These are phyloP conservation scores for Choanephora cucurbitarum DNA, from an alignment of 371 early-diverging fungal species.

Conservation along the genomic window DNA sequence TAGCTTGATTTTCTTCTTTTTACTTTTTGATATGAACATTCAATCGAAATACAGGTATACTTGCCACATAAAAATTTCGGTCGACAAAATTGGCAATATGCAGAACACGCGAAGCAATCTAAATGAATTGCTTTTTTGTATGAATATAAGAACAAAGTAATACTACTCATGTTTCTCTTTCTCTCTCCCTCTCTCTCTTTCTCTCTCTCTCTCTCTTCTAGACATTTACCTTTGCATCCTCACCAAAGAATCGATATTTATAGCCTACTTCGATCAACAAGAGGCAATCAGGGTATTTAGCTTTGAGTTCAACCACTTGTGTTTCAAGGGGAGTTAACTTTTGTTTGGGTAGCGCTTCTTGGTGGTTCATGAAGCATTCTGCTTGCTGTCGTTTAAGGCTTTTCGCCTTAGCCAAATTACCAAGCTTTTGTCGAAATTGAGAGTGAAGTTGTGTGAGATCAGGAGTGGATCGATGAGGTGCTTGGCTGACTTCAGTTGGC, in stretches of 20 bases:
- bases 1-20: too few species aligned
- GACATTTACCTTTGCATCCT: slow-evolving; percentile 71
- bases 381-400: slow-evolving; percentile 18
- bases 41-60: slow-evolving; percentile 79
- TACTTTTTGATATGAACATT: slow-evolving; percentile 75
- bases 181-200: slow-evolving; percentile 12
- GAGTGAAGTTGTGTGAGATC: slow-evolving; percentile 10
- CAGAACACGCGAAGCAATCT: slow-evolving; percentile 70
- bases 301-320: slow-evolving; percentile 77
- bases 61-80: slow-evolving; percentile 78
- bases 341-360: slow-evolving; percentile 2
- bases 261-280: slow-evolving; percentile 89
- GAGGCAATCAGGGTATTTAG: slow-evolving; percentile 67
- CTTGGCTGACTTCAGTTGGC: not conserved
- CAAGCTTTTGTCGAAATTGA: slow-evolving; percentile 31
- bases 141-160: too few species aligned
- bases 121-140: slow-evolving; percentile 6
- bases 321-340: slow-evolving; percentile 81
- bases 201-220: too few species aligned
- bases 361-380: slow-evolving; percentile 3
- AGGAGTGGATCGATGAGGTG: not conserved
- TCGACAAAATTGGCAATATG: slow-evolving; percentile 78
- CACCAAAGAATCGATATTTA: slow-evolving; percentile 85
- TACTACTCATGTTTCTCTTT: not conserved
- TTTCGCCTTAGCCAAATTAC: slow-evolving; percentile 22